Evolutionary conservation across 345 rosid species (phyloP), one percentile per base, ranked within the genome.

Genomic region (Isatis tinctoria): DNA sequence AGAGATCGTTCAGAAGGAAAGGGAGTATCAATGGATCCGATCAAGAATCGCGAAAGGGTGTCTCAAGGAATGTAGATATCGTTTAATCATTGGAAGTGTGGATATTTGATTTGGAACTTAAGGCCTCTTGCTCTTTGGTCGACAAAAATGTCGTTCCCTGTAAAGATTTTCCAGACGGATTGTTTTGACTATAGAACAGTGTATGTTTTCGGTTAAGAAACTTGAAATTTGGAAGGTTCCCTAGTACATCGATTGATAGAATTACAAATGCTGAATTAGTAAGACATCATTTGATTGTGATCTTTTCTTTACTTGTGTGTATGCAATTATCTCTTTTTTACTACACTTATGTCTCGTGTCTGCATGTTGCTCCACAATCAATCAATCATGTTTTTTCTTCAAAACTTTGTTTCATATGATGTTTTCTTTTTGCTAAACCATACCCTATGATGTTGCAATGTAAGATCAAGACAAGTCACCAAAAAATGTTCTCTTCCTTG

Each of bases 1-100:
- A 80, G 60, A 83, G 74, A 78, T 87, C 97, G 18, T 81, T 87
- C 51, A 83, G 80, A 74, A 76, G 84, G 75, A 88, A 66, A 79
- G 64, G 86, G 22, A 88, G 83, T 63, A 33, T 60, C 64, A 74
- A 72, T 65, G 85, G 70, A 41, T 77, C 88, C 59, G 83, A 82
- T 69, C 85, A 82, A 58, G 87, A 82, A 67, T 20, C 84, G 12
- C 81, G 65, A 57, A 60, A 64, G 24, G 78, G 75, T 32, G 58
- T 17, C 26, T 14, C 48, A 13, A 65, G 74, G 35, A 81, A 76
- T 54, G 51, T 82, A 16, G 86, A 84, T 17, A 78, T 78, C 32
- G 79, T 58, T 41, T 86, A 74, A 84, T 39, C 33, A 18, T 27
- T 12, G 61, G 2, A 65, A 17, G 10, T 44, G 57, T 45, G 30